A percentile compares a stretch with the other conserved stretches of the same genome.
Conservation (phyloP, 2,329 filamentous ascomycete species). For the Neopestalotiopsis rosae region DNA sequence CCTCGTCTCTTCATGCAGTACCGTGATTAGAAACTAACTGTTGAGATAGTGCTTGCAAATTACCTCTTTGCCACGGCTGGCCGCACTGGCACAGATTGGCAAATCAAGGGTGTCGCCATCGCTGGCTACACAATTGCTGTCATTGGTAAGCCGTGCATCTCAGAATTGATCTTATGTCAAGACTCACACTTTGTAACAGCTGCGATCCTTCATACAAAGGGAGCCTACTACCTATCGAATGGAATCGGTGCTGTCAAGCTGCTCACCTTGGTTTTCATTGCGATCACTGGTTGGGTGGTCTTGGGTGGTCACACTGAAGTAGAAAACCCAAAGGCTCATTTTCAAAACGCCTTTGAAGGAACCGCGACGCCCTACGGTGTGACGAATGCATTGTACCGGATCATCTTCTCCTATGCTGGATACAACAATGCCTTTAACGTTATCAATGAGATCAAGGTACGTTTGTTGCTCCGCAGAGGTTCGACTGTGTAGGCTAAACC, state of each 20-base stretch:
- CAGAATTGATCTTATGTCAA: background rate
- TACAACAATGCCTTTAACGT: slow-evolving; percentile 67
- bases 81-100: slow-evolving; percentile 12
- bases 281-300: slow-evolving; percentile 54
- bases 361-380: slow-evolving; percentile 39
- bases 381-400: slow-evolving; percentile 61
- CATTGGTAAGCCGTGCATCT: slow-evolving; percentile 2
- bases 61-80: slow-evolving; percentile 16
- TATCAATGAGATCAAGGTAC: slow-evolving; percentile 62
- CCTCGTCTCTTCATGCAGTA: too few relatives aligned
- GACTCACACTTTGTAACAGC: slow-evolving; percentile 29
- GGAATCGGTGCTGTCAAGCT: slow-evolving; percentile 55
- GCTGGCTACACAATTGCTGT: slow-evolving; percentile 17
- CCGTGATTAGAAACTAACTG: background rate
- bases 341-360: slow-evolving; percentile 50
- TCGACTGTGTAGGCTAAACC: background rate
- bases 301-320: slow-evolving; percentile 53
- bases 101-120: slow-evolving; percentile 18
- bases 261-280: slow-evolving; percentile 54
- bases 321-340: slow-evolving; percentile 49
- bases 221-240: slow-evolving; percentile 50
- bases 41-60: slow-evolving; percentile 10
- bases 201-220: slow-evolving; percentile 51
- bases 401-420: slow-evolving; percentile 63
- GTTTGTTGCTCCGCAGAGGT: background rate